phyloP scores from a whole-genome alignment of 345 rosid species.

The Kandelia obovata region DNA sequence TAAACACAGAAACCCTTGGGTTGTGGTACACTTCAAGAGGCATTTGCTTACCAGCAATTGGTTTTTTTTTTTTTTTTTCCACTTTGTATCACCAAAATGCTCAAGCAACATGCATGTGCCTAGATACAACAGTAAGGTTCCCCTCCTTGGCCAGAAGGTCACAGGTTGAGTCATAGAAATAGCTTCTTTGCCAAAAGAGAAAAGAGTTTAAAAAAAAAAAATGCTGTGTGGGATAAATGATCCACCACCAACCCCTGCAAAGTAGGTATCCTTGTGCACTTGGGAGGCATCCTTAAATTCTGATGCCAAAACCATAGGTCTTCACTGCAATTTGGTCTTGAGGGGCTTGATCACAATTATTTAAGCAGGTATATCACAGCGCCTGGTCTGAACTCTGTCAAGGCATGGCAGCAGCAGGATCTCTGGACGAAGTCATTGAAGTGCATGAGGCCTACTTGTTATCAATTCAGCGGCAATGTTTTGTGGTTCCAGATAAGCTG shows the following conservation, averaged over 20 bases:
- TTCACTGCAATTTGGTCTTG: neutral
- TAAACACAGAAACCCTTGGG: neutral
- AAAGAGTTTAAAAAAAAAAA: too few species aligned
- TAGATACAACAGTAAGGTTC: too few species aligned
- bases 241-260: too few species aligned
- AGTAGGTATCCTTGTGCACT: too few species aligned
- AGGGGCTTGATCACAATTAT: conserved; percentile 21
- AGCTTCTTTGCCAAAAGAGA: too few species aligned
- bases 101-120: too few species aligned
- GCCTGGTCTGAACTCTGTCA: conserved; percentile 96
- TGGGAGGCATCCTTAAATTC: too few species aligned
- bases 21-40: neutral
- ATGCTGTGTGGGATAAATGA: too few species aligned
- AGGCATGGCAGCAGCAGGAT: conserved; percentile 82
- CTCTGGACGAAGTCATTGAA: conserved; percentile 92
- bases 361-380: conserved; percentile 82
- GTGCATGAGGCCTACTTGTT: conserved; percentile 89
- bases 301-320: neutral
- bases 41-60: neutral
- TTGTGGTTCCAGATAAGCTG: conserved; percentile 95
- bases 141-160: too few species aligned
- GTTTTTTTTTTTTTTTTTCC: neutral
- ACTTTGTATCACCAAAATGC: too few species aligned
- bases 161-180: too few species aligned
- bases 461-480: conserved; percentile 94